A percentile compares a stretch with the other conserved stretches of the same genome.
phyloP scores from a whole-genome alignment of 192 early-diverging fungal species.

The Coemansia sp. region DNA sequence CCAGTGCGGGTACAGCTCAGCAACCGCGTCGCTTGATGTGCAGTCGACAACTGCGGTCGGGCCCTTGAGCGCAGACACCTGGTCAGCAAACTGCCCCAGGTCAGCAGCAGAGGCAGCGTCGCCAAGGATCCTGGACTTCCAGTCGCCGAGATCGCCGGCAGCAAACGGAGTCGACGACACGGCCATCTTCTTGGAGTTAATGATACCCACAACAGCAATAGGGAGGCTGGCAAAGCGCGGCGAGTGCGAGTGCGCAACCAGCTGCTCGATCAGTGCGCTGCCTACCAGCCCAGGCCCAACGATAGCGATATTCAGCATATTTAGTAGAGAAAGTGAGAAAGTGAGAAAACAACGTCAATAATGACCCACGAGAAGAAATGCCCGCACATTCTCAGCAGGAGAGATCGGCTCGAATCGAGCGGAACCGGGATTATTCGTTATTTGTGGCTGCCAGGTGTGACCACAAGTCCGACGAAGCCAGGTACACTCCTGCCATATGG shows the following conservation, averaged over 20 bases:
- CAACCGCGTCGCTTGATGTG: slow-evolving; percentile 79
- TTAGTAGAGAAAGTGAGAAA: not conserved
- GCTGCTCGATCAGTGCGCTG: slow-evolving; percentile 81
- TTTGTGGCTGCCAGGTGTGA: slow-evolving; percentile 21
- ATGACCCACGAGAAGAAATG: not conserved
- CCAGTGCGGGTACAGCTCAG: slow-evolving; percentile 80
- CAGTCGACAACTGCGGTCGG: slow-evolving; percentile 85
- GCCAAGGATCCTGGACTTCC: slow-evolving; percentile 53
- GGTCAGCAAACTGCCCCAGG: slow-evolving; percentile 57
- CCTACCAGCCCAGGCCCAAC: slow-evolving; percentile 95
- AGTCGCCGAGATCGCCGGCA: slow-evolving; percentile 50
- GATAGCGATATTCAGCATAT: slow-evolving; percentile 76
- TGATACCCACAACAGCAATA: slow-evolving; percentile 72
- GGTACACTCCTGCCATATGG: slow-evolving; percentile 52
- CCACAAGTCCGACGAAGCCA: slow-evolving; percentile 42
- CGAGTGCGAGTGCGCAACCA: slow-evolving; percentile 57
- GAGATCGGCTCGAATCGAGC: slow-evolving; percentile 10
- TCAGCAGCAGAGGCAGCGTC: slow-evolving; percentile 37
- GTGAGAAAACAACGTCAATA: not conserved
- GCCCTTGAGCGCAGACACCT: slow-evolving; percentile 50
- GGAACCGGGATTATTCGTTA: not conserved
- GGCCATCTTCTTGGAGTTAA: slow-evolving; percentile 73
- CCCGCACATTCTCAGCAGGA: not conserved
- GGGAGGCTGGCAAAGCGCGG: slow-evolving; percentile 49
- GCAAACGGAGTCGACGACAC: slow-evolving; percentile 53